Conservation (phyloP, 2,329 filamentous ascomycete genomes). For the Ascochyta lentis region DNA sequence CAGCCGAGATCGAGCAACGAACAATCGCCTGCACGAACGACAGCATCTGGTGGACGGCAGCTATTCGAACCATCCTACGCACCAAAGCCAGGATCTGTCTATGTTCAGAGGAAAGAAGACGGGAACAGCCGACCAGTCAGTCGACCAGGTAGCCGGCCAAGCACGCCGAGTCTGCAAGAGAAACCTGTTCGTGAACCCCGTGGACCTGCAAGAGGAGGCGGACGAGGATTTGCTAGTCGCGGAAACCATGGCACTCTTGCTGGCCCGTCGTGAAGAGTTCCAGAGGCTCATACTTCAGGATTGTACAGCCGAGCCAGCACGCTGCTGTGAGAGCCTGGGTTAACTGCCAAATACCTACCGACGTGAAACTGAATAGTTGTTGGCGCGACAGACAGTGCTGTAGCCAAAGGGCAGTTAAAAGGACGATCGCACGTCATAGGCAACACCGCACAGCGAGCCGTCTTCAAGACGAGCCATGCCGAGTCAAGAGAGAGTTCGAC, state of each 20-base stretch:
- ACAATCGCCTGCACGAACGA: conserved; percentile 42
- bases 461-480: too few relatives aligned
- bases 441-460: too few relatives aligned
- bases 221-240: conserved; percentile 75
- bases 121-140: conserved; percentile 55
- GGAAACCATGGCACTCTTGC: conserved; percentile 49
- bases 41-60: conserved; percentile 57
- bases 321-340: too few relatives aligned
- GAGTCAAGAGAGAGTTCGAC: too few relatives aligned
- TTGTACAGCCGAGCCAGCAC: neutral
- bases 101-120: conserved; percentile 53
- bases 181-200: conserved; percentile 75
- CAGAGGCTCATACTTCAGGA: neutral
- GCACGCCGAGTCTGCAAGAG: conserved; percentile 67
- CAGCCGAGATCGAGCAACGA: conserved; percentile 48
- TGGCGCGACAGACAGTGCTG: too few relatives aligned
- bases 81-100: conserved; percentile 65
- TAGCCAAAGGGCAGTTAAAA: too few relatives aligned
- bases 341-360: too few relatives aligned
- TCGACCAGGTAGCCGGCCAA: conserved; percentile 56
- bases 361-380: too few relatives aligned
- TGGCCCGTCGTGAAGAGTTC: conserved; percentile 24
- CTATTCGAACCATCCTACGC: conserved; percentile 80
- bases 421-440: too few relatives aligned
- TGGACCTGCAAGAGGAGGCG: conserved; percentile 77